Conservation (phyloP, 2,329 filamentous ascomycete genomes). For the Colletotrichum falcatum region DNA sequence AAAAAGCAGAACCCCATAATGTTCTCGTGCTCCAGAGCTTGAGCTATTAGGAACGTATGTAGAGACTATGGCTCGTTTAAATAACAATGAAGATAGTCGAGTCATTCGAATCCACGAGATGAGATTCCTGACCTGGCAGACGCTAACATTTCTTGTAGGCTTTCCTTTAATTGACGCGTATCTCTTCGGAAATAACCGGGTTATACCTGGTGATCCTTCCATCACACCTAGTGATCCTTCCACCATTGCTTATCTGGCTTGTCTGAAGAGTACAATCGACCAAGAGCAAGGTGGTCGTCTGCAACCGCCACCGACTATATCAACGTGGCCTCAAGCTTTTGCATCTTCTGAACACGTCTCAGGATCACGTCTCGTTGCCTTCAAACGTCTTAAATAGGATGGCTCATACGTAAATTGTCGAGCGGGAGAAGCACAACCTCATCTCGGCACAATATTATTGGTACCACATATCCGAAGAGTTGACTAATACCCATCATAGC, state of each 20-base stretch:
- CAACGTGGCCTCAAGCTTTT: not conserved
- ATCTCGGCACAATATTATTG: no score
- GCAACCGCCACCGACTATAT: not conserved
- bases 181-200: not conserved
- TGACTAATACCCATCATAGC: not conserved
- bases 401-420: not conserved
- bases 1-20: not conserved
- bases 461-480: not conserved
- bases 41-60: no score
- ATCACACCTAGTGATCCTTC: not conserved
- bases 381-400: not conserved
- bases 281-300: not conserved
- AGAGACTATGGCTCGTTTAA: not conserved
- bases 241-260: not conserved
- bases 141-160: not conserved
- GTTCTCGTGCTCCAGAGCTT: not conserved
- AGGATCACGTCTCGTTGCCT: no score
- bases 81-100: not conserved
- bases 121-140: not conserved
- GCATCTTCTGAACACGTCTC: not conserved
- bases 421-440: not conserved
- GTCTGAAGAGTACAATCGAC: not conserved
- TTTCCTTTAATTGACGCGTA: not conserved
- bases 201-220: not conserved
- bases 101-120: not conserved